Evolutionary conservation across 805 yeast species (phyloP).

Genomic region (Metschnikowia rubicola): DNA sequence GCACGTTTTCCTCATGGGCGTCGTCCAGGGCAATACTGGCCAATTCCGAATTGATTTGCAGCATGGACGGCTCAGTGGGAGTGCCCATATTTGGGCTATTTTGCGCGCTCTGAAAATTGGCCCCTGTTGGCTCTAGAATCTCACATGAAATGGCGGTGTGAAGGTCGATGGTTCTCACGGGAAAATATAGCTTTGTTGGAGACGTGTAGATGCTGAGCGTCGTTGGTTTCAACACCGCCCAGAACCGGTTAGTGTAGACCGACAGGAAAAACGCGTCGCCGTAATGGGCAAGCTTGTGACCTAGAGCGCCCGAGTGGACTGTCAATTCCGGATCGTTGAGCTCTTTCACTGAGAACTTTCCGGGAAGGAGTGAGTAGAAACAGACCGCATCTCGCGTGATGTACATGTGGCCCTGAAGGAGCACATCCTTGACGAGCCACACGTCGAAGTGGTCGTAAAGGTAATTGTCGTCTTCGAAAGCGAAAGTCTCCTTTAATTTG

Average conservation of each 20-base stretch:
- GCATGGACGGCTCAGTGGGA: slow-evolving; percentile 1
- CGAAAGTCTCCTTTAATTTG: slow-evolving; percentile 35
- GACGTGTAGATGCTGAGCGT: slow-evolving; percentile 65
- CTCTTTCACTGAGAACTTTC: slow-evolving; percentile 12
- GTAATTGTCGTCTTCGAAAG: slow-evolving; percentile 51
- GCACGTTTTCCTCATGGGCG: slow-evolving; percentile 25
- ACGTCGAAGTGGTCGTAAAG: slow-evolving; percentile 62
- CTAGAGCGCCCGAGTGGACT: slow-evolving; percentile 36
- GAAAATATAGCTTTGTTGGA: slow-evolving; percentile 83
- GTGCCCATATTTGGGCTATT: slow-evolving; percentile 2
- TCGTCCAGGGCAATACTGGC: slow-evolving; percentile 15
- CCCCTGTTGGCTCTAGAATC: slow-evolving; percentile 26
- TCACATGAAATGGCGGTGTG: slow-evolving; percentile 61
- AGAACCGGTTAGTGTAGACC: slow-evolving; percentile 50
- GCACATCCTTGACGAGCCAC: slow-evolving; percentile 79
- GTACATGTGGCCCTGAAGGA: slow-evolving; percentile 82
- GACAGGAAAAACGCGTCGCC: slow-evolving; percentile 36
- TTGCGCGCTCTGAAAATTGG: background rate
- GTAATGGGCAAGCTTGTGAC: slow-evolving; percentile 36
- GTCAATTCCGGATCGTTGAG: slow-evolving; percentile 13
- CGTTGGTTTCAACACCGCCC: slow-evolving; percentile 76
- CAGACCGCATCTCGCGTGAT: slow-evolving; percentile 62
- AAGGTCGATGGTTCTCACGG: slow-evolving; percentile 70
- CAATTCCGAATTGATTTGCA: slow-evolving; percentile 10
- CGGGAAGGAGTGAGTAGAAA: slow-evolving; percentile 77